Base-by-base conservation (phyloP, 352 stramenopile genomes). In the Peronospora belbahrii region DNA sequence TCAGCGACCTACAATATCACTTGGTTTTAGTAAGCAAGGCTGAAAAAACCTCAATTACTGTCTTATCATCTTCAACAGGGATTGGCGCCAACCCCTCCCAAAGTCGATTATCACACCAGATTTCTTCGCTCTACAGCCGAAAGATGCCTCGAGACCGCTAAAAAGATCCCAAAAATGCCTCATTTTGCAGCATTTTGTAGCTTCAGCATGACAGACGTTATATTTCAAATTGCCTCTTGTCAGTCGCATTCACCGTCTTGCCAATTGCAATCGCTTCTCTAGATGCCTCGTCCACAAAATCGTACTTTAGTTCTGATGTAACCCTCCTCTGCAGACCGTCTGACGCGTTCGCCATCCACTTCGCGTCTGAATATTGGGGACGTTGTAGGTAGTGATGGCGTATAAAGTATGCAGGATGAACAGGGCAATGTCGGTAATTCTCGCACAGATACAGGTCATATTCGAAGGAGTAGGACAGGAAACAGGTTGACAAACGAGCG, bases 11-110 rank as follows among this genome's bases (percentile, higher is more conserved):
- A 48, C 15, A 22, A 31, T 3, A 3, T 41, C 2, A 61, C 48
- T 65, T 14, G 45, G 3, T 2, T 49, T 49, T 35, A 65, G 41
- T 62, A 56, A 43, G 14, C 2, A 0, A 13, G 11, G 0, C 13
- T 10, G 7, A 55, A 71, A 44, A 66, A 74, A 73, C 63, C 55
- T 69, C 46, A 50, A 42, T 9, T 2, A 6, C 34, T 18, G 8
- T 7, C 27, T 31, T 54, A 55, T 59, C 58, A 48, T 8, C 0
- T 60, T 60, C 47, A 28, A 35, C 53, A n/a, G 52, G 53, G 44
- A 49, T 42, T 34, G 17, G 6, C 7, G 14, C 11, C 19, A 23
- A 41, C 18, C 45, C 54, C 48, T 28, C 28, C 17, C 34, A 57
- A 64, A 64, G 37, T 22, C 42, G 56, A 68, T 57, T 15, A n/a